Percentiles rank a stretch among this genome's conserved stretches.
Evolutionary conservation across 2,329 filamentous ascomycete species (phyloP).

Genomic region (Xylariaceae sp.): DNA sequence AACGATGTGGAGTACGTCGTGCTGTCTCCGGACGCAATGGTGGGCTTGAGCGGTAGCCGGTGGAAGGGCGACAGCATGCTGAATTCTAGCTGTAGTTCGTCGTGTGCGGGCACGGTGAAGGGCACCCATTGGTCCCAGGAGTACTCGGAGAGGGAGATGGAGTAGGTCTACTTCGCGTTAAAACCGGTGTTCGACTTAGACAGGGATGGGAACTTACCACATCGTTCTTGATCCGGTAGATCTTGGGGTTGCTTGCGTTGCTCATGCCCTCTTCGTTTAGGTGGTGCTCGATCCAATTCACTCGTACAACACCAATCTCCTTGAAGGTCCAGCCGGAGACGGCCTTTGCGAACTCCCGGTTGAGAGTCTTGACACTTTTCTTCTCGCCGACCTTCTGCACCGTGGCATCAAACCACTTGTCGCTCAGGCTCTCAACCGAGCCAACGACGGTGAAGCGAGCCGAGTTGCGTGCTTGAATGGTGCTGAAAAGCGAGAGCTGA

Average conservation of each 20-base stretch:
- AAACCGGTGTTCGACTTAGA: not conserved
- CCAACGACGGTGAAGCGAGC: conserved; percentile 86
- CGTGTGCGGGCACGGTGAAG: conserved; percentile 69
- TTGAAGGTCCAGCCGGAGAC: conserved; percentile 96
- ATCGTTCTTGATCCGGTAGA: conserved; percentile 96
- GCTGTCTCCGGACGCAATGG: conserved; percentile 62
- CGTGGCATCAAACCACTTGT: conserved; percentile 84
- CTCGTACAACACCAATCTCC: conserved; percentile 85
- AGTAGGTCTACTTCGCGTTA: conserved; percentile 66
- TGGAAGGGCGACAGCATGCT: conserved; percentile 98
- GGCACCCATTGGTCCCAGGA: conserved; percentile 72
- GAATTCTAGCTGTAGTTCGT: conserved; percentile 91
- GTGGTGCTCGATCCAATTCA: conserved; percentile 81
- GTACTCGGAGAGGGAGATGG: conserved; percentile 88
- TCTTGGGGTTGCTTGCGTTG: conserved; percentile 74
- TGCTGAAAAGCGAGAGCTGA: conserved; percentile 83
- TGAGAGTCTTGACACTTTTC: conserved; percentile 66
- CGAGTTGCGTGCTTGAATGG: conserved; percentile 89
- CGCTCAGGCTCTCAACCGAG: conserved; percentile 81
- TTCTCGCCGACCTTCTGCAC: conserved; percentile 63
- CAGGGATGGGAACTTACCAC: conserved; percentile 67
- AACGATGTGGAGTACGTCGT: conserved; percentile 77
- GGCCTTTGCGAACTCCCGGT: conserved; percentile 82
- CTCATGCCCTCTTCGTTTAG: conserved; percentile 56
- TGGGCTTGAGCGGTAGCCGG: conserved; percentile 71